Evolutionary conservation across 306 rosid genomes (phyloP), one percentile per base, ranked within the genome.

Genomic region (Vigna trinervia): DNA sequence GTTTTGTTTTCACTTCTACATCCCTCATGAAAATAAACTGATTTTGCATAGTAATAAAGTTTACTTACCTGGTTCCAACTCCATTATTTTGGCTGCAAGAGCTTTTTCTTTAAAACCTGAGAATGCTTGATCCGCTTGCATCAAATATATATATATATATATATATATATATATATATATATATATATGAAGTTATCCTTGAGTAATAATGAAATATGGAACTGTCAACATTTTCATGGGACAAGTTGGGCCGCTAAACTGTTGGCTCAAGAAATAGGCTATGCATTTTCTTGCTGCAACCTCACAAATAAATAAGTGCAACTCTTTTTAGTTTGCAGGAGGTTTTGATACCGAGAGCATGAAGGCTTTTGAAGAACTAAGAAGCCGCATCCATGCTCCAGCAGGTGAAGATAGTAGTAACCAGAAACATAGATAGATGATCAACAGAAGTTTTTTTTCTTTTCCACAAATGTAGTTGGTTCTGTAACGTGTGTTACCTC

Each of bases 311-410:
- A 34, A 34, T 34, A 34, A 34, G 68, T 67, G 80, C 45, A 84
- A 74, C 67, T 72, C 38, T 90, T 78, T 77, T 53, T 90, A 93
- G 98, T 93, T 93, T 82, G 96, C 98, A 0, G 98, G 96, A 72
- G 98, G 98, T 62, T 93, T 90, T 50, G 98, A 90, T 59, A 88
- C 90, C 63, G 93, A 90, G 74, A 93, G 93, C 86, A 93, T 93
- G 96, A 90, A 90, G 83, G 94, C 91, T 50, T 93, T 93, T 30
- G 98, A 93, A 88, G 96, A 90, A 82, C 90, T 90, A 51, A 84
- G 96, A 81, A 86, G 87, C 81, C 91, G 88, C 5, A 83, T 87
- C 65, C 53, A 54, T 48, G 5, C 84, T 69, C 82, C 78, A 79
- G 59, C 66, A 41, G 80, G 78, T 51, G 85, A 70, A 72, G 90